Evolutionary conservation across 805 yeast genomes (phyloP), one percentile per base, ranked within the genome.

Genomic region (Lachancea kluyveri): DNA sequence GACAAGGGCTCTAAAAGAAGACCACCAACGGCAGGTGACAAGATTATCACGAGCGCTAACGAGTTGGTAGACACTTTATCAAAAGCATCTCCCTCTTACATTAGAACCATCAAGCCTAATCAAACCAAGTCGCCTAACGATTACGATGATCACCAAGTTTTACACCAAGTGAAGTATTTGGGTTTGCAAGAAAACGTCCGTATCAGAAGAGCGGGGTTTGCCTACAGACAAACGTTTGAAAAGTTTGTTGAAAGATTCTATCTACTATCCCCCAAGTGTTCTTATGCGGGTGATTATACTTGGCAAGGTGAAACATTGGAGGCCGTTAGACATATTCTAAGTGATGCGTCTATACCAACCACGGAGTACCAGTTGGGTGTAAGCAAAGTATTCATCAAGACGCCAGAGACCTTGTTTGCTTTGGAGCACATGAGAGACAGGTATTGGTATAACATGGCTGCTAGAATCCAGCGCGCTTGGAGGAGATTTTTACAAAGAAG

Each of bases 391-490:
- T 92, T 92, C 57, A 88, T 92, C 60, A 92, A 92, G 54, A 86
- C 94, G 8, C 98, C 98, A 7, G 98, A 92, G 57, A 90, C 97
- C 0, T 66, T 92, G 49, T 92, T 92, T 57, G 95, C 96, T 0
- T 65, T 92, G 36, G 99, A 92, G 61, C 90, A 85, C 48, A 77
- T 90, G 90, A 75, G 97, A 58, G 99, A 92, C 50, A 82, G 79
- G 64, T 92, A 87, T 56, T 92, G 98, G 97, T 90, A 86, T 52
- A 85, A 84, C 47, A 92, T 92, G 94, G 98, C 98, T 4, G 88
- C 95, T 3, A 76, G 94, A 48, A 90, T 92, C 46, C 99, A 92
- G 66, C 75, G 96, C 44, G 97, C 98, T 3, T 87, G 96, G 84
- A 74, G 98, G 65, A 69, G 84, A 48, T 84, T 80, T 53, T 64